Evolutionary conservation across 108 stramenopile species (phyloP).

Genomic region (Heterococcus sp.): DNA sequence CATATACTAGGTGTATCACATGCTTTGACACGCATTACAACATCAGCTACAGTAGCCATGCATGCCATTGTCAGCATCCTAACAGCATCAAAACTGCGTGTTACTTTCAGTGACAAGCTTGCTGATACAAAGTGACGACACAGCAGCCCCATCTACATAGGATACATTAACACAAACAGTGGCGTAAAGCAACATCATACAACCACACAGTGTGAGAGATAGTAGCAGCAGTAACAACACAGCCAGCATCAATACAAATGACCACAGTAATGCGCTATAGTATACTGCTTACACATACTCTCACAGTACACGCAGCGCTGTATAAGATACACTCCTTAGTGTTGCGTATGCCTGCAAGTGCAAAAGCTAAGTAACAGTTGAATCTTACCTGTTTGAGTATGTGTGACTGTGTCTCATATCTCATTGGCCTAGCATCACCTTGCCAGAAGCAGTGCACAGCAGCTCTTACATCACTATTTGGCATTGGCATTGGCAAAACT

Average conservation of each 20-base stretch:
- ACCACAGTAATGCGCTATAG: too few relatives aligned
- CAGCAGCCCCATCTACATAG: slow-evolving; percentile 62
- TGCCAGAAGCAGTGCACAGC: slow-evolving; percentile 89
- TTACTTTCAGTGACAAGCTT: slow-evolving; percentile 85
- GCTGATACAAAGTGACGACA: slow-evolving; percentile 77
- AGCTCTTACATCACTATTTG: slow-evolving; percentile 60
- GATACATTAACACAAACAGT: too few relatives aligned
- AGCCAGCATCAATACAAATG: too few relatives aligned
- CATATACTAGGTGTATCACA: slow-evolving; percentile 89
- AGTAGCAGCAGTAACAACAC: too few relatives aligned
- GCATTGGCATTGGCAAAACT: slow-evolving; percentile 80
- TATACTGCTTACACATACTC: too few relatives aligned
- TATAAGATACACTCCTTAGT: too few relatives aligned
- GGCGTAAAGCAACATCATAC: too few relatives aligned
- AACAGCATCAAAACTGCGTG: slow-evolving; percentile 90
- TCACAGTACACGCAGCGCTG: too few relatives aligned
- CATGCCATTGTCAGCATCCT: slow-evolving; percentile 90
- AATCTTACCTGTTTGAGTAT: slow-evolving; percentile 30
- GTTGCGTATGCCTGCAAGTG: too few relatives aligned
- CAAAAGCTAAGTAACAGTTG: too few relatives aligned
- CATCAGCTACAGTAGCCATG: slow-evolving; percentile 90
- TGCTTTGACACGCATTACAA: slow-evolving; percentile 84
- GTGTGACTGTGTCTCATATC: slow-evolving; percentile 71
- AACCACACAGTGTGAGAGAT: too few relatives aligned
- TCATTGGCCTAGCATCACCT: slow-evolving; percentile 65